Base-by-base conservation (phyloP, 495 filamentous ascomycete species). In the Parathielavia hyrcaniae region DNA sequence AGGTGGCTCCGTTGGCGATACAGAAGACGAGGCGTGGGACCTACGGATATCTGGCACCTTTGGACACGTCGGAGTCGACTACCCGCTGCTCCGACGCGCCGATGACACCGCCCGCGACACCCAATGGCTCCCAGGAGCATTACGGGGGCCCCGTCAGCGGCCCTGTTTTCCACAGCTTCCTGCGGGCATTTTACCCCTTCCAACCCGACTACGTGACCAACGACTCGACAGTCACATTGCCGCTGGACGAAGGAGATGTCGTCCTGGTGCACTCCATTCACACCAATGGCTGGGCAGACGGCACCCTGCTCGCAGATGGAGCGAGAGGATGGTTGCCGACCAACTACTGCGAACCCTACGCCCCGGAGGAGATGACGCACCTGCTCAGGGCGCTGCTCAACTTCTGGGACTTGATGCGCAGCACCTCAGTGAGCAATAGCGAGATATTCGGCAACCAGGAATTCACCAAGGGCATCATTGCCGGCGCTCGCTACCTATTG, bases 281-380 rank as follows among this genome's bases (percentile, higher is more conserved):
- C 74, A 90, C 89, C 50, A 99, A 96, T 76, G 95, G 95, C 64
- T 99, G 95, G 95, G 95, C 93, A 41, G 95, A 99, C 71, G 95
- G 95, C 41, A 99, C 95, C n/a, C 77, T 96, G 45, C 73, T 99
- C 53, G 81, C 87, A 53, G 87, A 89, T 13, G 93, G 92, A 17
- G 86, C 86, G 55, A 82, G 95, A 64, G 95, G 95, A 56, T 99
- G 95, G 95, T 76, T 99, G 57, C 95, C 95, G 32, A 97, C 95
- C 4, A 99, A 99, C 70, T 97, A 97, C 69, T 99, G 95, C 76
- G 90, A 96, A 69, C 81, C 88, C 12, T 99, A 96, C 69, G 88
- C 96, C 60, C 86, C 90, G 47, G 77, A 89, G 20, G 83, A 88
- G 50, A 92, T 97, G 79, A 83, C 85, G 57, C 87, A 82, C 57